phyloP scores from a whole-genome alignment of 2,329 filamentous ascomycete species.

The Alternaria triticimaculans region DNA sequence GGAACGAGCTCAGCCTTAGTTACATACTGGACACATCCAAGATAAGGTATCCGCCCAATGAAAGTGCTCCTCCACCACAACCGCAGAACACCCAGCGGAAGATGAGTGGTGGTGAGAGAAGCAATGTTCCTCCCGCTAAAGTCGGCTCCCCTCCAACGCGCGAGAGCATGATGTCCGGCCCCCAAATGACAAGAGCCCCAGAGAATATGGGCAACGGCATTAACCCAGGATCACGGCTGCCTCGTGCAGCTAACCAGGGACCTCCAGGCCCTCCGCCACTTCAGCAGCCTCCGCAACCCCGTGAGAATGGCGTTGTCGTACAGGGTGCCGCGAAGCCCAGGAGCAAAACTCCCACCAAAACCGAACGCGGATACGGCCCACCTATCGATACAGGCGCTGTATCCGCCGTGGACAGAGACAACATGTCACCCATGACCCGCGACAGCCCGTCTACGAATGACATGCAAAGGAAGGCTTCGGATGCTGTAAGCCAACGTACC shows the following conservation, averaged over 20 bases:
- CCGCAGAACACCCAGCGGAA: conserved; percentile 49
- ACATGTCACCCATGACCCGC: conserved; percentile 55
- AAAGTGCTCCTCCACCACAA: conserved; percentile 53
- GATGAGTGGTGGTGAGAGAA: conserved; percentile 56
- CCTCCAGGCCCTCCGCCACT: conserved; percentile 69
- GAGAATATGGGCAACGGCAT: conserved; percentile 36
- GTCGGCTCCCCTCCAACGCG: conserved; percentile 44
- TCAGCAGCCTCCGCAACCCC: conserved; percentile 66
- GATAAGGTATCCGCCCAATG: conserved; percentile 88
- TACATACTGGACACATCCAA: conserved; percentile 95
- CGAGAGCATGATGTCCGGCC: conserved; percentile 51
- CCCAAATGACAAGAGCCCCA: conserved; percentile 46
- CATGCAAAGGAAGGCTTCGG: conserved; percentile 38
- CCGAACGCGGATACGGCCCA: conserved; percentile 55
- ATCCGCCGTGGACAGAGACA: conserved; percentile 55
- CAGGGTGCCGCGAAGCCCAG: conserved; percentile 29
- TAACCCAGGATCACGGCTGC: conserved; percentile 62
- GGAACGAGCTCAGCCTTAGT: conserved; percentile 83
- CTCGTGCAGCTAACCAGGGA: conserved; percentile 65
- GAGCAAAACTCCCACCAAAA: conserved; percentile 61
- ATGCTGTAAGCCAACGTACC: conserved; percentile 35
- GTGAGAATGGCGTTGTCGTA: conserved; percentile 50
- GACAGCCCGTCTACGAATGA: conserved; percentile 40
- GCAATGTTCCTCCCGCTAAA: conserved; percentile 48
- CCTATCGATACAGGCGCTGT: conserved; percentile 50